These are phyloP conservation scores for Clonostachys sp. DNA, from an alignment of 2,329 filamentous ascomycete genomes.

Conservation along the genomic window DNA sequence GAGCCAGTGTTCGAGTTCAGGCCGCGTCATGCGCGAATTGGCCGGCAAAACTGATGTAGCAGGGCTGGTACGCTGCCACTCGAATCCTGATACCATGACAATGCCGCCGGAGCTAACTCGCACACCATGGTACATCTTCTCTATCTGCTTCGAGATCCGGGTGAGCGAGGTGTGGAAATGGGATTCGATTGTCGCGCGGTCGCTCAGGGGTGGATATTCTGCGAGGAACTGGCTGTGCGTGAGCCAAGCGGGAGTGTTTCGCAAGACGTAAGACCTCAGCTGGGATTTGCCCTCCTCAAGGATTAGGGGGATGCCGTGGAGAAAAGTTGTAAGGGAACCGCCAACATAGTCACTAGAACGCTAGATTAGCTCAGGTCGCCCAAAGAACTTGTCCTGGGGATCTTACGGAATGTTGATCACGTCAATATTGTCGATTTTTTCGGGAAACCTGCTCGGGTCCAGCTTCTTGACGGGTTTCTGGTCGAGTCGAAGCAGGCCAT, in stretches of 20 bases:
- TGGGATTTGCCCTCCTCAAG: background rate
- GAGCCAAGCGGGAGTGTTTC: background rate
- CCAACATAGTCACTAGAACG: background rate
- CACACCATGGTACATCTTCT: background rate
- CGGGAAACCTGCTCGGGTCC: background rate
- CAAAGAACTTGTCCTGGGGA: too few species aligned
- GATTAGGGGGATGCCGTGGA: background rate
- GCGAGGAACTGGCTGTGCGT: background rate
- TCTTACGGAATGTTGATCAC: background rate
- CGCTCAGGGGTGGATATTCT: background rate
- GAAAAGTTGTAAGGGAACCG: background rate
- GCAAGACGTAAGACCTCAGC: background rate
- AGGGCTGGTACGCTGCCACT: background rate
- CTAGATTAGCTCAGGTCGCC: too few species aligned
- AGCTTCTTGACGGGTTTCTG: background rate
- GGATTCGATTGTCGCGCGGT: background rate
- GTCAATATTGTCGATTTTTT: background rate
- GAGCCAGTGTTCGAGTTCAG: background rate
- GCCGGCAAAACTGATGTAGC: background rate
- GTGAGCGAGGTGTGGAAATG: background rate
- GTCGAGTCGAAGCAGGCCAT: background rate
- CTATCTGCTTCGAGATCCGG: background rate
- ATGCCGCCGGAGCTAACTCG: background rate
- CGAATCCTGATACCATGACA: background rate
- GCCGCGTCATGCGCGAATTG: background rate